Evolutionary conservation across 768 basidiomycete genomes (phyloP).

Genomic region (Suillus weaverae): DNA sequence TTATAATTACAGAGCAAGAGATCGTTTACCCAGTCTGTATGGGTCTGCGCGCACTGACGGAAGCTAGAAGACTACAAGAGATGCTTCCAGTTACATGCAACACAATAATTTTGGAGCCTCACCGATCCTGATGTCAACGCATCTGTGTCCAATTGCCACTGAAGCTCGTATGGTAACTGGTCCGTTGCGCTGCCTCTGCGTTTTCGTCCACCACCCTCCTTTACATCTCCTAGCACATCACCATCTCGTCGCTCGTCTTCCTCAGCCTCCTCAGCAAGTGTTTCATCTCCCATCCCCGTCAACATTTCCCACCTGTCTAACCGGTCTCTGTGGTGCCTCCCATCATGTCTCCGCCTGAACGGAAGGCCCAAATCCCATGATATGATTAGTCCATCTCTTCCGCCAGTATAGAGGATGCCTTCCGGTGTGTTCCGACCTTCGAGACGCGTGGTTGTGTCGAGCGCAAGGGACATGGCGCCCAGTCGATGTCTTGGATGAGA

Average conservation of each 20-base stretch:
- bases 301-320: conserved; percentile 70
- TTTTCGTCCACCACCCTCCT: conserved; percentile 36
- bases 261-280: conserved; percentile 62
- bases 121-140: conserved; percentile 51
- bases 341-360: conserved; percentile 47
- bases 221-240: conserved; percentile 75
- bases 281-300: conserved; percentile 82
- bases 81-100: neutral
- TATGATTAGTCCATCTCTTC: conserved; percentile 84
- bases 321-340: conserved; percentile 22
- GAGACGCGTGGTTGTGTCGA: conserved; percentile 81
- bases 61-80: conserved; percentile 39
- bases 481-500: conserved; percentile 81
- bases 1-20: conserved; percentile 88
- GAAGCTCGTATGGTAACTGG: conserved; percentile 61
- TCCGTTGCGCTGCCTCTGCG: conserved; percentile 29
- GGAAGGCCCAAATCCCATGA: conserved; percentile 82
- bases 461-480: conserved; percentile 81
- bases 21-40: conserved; percentile 97
- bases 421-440: conserved; percentile 65
- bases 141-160: conserved; percentile 77
- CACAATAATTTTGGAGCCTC: conserved; percentile 22
- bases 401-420: conserved; percentile 89
- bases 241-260: conserved; percentile 74
- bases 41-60: conserved; percentile 85